Base-by-base conservation (phyloP, 768 basidiomycete species). In the Tremella fuciformis region DNA sequence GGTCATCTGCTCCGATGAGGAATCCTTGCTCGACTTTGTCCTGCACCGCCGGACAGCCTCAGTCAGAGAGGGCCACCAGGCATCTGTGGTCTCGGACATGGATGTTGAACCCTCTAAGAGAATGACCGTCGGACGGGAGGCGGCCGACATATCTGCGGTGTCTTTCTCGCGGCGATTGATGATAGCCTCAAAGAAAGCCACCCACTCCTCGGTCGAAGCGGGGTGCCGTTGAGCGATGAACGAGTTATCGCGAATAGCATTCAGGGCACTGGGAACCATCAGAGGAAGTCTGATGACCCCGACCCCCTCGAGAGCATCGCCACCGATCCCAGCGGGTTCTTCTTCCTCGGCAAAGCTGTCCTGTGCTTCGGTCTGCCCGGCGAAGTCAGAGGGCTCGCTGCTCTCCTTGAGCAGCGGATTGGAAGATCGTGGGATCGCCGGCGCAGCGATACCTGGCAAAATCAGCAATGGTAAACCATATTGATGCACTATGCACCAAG, bases 101-200 rank as follows among this genome's bases (percentile, higher is more conserved):
- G 85, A 87, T 2, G 84, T 82, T 65, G 88, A 89, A 72, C 92
- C 88, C 53, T 89, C 86, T 47, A 94, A 80, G 67, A 91, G 90
- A 56, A 96, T 81, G 9, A 96, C 81, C 13, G 91, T 86, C 4
- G 88, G 88, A 11, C 54, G 51, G 21, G 51, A 8, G 38, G 50
- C 22, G 18, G 18, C 7, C 9, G 18, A 18, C 16, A 58, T 55
- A 80, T 78, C 37, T 63, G 67, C 21, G 1, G 49, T 50, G 26
- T 57, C 49, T 8, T 24, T 41, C 8, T 40, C 13, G 13, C 52
- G 44, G 16, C 38, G 59, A 54, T 50, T 61, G 68, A 62, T 70
- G 63, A 75, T n/a, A 63, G 62, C 19, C 57, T 55, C 9, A 70
- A 78, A 46, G 70, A 61, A 47, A 77, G 61, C 60, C 3, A 80